Evolutionary conservation across 305 asterid genomes (phyloP).

Genomic region (Solanum hybrid): DNA sequence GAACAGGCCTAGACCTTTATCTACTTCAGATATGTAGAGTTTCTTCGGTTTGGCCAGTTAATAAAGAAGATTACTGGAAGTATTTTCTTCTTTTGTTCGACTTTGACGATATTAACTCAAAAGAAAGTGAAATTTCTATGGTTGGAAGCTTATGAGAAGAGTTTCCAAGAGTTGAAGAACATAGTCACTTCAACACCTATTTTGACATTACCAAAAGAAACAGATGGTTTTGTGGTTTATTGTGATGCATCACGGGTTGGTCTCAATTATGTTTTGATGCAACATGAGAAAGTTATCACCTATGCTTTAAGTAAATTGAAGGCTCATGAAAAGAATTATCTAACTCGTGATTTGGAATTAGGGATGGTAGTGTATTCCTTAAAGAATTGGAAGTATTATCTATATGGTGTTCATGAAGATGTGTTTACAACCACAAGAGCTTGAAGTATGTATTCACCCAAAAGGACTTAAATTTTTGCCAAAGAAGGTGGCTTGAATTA

Average conservation of each 20-base stretch:
- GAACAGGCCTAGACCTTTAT: neutral
- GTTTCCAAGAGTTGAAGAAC: neutral
- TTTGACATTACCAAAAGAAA: neutral
- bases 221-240: neutral
- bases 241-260: neutral
- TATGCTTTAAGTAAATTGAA: neutral
- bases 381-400: too few relatives aligned
- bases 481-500: neutral
- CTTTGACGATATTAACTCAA: neutral
- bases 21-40: too few relatives aligned
- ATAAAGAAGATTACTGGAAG: neutral
- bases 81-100: neutral
- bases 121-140: neutral
- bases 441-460: neutral
- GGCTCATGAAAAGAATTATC: neutral
- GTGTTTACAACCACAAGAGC: too few relatives aligned
- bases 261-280: too few relatives aligned
- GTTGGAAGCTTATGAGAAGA: neutral
- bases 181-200: neutral
- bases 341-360: neutral
- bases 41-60: neutral
- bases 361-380: neutral
- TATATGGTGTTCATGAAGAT: neutral
- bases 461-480: neutral
- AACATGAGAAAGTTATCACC: neutral